phyloP scores from a whole-genome alignment of 2,329 filamentous ascomycete genomes.

The Paraconiothyrium brasiliense region DNA sequence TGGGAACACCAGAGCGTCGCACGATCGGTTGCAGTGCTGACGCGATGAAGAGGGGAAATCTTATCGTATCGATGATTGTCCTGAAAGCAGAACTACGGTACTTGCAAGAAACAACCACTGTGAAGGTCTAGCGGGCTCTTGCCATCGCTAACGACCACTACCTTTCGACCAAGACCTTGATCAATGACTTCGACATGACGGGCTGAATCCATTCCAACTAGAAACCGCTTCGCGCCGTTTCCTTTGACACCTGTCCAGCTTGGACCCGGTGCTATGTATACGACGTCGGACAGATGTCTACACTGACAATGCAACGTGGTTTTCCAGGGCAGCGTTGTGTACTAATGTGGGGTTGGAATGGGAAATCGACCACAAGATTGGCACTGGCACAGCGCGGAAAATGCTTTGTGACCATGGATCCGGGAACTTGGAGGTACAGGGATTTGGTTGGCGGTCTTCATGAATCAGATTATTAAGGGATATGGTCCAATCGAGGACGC shows the following conservation, averaged over 20 bases:
- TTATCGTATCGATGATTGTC: constrained; percentile 12
- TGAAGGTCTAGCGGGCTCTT: constrained; percentile 16
- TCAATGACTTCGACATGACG: constrained; percentile 7
- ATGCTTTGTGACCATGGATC: constrained; percentile 21
- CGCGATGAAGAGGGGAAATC: constrained; percentile 2
- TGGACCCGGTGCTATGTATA: constrained; percentile 20
- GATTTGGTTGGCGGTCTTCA: constrained; percentile 19
- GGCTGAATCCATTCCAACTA: constrained; percentile 13
- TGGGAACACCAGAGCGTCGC: constrained; percentile 10
- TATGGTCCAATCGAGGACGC: constrained; percentile 15
- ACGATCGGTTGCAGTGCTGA: constrained; percentile 18
- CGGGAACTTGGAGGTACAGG: constrained; percentile 16
- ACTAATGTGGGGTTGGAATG: constrained; percentile 16
- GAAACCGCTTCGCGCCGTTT: constrained; percentile 12
- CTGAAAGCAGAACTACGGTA: constrained; percentile 21
- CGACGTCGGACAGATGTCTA: constrained; percentile 20
- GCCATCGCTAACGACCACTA: constrained; percentile 18
- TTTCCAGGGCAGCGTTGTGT: constrained; percentile 18
- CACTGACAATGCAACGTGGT: constrained; percentile 16
- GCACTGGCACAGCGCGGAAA: constrained; percentile 9
- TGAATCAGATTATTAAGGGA: constrained; percentile 9
- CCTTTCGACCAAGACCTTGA: constrained; percentile 21
- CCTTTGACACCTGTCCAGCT: constrained; percentile 16
- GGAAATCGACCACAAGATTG: constrained; percentile 19
- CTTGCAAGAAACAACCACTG: constrained; percentile 14